Percentiles rank a stretch among this genome's conserved stretches.
Evolutionary conservation across 2,329 filamentous ascomycete species (phyloP).

Genomic region (Pseudocercospora cruenta): DNA sequence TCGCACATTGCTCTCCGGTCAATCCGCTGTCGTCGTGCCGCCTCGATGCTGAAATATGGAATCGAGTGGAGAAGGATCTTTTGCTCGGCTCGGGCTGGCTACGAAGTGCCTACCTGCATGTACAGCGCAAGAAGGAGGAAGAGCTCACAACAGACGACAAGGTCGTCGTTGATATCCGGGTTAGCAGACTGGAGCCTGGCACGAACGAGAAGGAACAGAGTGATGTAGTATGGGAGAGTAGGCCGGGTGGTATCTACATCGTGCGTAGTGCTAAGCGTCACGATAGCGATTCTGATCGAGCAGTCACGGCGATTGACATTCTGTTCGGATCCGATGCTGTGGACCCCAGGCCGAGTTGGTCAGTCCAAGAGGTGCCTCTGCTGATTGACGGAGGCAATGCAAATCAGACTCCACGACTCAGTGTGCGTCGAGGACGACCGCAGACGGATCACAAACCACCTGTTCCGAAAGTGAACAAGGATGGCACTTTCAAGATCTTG

Average conservation of each 20-base stretch:
- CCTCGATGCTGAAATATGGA: slow-evolving; percentile 74
- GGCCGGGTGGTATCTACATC: slow-evolving; percentile 80
- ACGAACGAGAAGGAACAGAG: slow-evolving; percentile 59
- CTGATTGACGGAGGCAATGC: slow-evolving; percentile 67
- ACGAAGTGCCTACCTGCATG: slow-evolving; percentile 76
- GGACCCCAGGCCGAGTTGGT: slow-evolving; percentile 85
- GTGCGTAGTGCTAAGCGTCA: slow-evolving; percentile 72
- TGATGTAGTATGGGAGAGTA: slow-evolving; percentile 73
- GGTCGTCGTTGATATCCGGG: slow-evolving; percentile 77
- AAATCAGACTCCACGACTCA: slow-evolving; percentile 73
- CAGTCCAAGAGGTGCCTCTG: slow-evolving; percentile 73
- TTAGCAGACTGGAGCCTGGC: slow-evolving; percentile 72
- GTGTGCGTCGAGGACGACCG: slow-evolving; percentile 72
- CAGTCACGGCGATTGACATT: slow-evolving; percentile 80
- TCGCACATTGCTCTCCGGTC: slow-evolving; percentile 73
- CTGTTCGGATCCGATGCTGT: slow-evolving; percentile 89
- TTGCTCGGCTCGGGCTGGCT: slow-evolving; percentile 76
- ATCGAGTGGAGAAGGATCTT: slow-evolving; percentile 85
- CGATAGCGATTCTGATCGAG: slow-evolving; percentile 73
- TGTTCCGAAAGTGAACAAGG: slow-evolving; percentile 76
- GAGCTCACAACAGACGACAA: slow-evolving; percentile 74
- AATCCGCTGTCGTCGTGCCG: slow-evolving; percentile 59
- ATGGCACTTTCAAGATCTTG: slow-evolving; percentile 96
- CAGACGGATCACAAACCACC: slow-evolving; percentile 60
- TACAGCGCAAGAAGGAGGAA: slow-evolving; percentile 83